Evolutionary conservation across 345 rosid species (phyloP).

Genomic region (Psidium friedrichsthalianum): DNA sequence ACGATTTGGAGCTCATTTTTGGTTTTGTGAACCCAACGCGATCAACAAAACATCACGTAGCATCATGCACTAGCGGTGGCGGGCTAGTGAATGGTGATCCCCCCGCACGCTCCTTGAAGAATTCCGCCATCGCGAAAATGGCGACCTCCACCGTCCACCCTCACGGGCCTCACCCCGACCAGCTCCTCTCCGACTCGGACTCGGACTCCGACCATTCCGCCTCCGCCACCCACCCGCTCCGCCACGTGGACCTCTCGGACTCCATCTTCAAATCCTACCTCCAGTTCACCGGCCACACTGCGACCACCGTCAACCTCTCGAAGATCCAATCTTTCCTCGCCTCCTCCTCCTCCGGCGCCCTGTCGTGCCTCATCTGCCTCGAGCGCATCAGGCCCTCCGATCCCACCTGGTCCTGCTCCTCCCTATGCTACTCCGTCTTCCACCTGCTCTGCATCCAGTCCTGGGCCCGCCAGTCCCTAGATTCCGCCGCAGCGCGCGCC

Average conservation of each 20-base stretch:
- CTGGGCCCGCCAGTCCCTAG: constrained; percentile 81
- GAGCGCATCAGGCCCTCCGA: constrained; percentile 70
- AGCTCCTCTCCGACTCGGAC: constrained; percentile 26
- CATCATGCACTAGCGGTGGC: background rate
- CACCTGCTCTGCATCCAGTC: constrained; percentile 85
- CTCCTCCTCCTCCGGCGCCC: constrained; percentile 81
- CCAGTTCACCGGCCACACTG: constrained; percentile 34
- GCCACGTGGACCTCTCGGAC: constrained; percentile 47
- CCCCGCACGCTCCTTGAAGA: background rate
- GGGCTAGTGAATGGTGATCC: background rate
- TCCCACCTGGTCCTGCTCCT: constrained; percentile 83
- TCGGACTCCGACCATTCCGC: constrained; percentile 45
- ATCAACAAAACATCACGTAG: background rate
- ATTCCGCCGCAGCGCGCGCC: constrained; percentile 60
- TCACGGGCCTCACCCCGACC: background rate
- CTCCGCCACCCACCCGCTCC: constrained; percentile 6
- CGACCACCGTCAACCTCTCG: constrained; percentile 47
- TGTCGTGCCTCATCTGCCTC: constrained; percentile 85
- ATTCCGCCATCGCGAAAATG: constrained; percentile 14
- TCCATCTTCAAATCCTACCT: constrained; percentile 78
- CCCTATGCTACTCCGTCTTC: constrained; percentile 66
- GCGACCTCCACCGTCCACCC: constrained; percentile 18
- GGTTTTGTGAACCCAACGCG: background rate
- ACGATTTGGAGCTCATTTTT: background rate
- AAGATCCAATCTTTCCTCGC: constrained; percentile 80